Percentiles rank a stretch among this genome's conserved stretches.
Evolutionary conservation across 2,329 filamentous ascomycete genomes (phyloP).

Genomic region (Alternaria gansuensis): DNA sequence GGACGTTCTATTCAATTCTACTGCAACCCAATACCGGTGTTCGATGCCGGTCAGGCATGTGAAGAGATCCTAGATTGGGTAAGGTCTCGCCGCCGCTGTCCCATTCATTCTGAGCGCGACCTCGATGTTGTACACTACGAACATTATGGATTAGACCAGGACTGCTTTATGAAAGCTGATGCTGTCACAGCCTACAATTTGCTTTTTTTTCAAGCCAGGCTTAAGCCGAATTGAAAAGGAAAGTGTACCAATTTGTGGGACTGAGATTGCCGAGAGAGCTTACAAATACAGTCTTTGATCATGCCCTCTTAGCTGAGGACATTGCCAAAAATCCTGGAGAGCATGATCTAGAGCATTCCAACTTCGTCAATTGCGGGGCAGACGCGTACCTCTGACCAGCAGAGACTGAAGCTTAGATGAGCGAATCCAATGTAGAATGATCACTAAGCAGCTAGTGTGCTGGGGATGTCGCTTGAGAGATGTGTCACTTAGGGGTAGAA

Average conservation of each 20-base stretch:
- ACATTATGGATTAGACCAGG: background rate
- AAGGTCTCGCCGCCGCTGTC: background rate
- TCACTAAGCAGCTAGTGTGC: background rate
- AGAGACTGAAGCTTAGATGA: background rate
- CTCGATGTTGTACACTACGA: background rate
- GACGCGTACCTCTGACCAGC: background rate
- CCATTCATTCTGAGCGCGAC: background rate
- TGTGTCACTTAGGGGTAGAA: background rate
- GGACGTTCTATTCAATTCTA: background rate
- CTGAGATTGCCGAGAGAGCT: background rate
- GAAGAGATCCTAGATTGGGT: background rate
- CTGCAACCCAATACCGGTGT: background rate
- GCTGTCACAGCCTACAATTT: background rate
- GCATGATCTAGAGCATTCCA: background rate
- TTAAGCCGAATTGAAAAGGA: background rate
- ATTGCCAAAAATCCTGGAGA: background rate
- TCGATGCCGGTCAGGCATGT: background rate
- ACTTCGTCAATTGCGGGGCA: background rate
- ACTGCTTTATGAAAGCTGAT: background rate
- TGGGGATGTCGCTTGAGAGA: no score
- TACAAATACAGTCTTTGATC: background rate
- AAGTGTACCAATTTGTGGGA: background rate
- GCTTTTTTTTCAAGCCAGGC: background rate
- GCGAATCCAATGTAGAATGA: background rate
- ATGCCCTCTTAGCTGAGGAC: background rate